Percentiles rank a stretch among this genome's conserved stretches.
phyloP scores from a whole-genome alignment of 192 early-diverging fungal species.

The Rhizophagus prolifer region DNA sequence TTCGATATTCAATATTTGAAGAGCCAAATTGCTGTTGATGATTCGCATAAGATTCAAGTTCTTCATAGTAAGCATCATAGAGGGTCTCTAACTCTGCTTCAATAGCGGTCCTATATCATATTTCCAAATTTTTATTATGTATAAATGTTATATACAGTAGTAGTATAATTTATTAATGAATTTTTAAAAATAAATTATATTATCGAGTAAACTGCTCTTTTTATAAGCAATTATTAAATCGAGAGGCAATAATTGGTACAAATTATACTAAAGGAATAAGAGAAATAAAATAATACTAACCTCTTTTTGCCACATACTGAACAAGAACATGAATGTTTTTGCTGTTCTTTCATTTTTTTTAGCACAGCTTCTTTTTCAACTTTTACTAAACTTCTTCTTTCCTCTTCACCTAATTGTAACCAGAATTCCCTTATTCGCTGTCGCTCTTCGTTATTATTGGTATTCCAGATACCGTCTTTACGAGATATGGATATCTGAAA shows the following conservation, averaged over 20 bases:
- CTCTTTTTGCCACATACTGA: constrained; percentile 79
- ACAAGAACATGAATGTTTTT: constrained; percentile 82
- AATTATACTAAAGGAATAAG: background rate
- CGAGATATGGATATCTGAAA: constrained; percentile 31
- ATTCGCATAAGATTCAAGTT: constrained; percentile 83
- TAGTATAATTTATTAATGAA: no score
- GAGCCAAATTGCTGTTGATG: constrained; percentile 55
- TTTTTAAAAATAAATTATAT: no score
- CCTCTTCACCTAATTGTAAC: constrained; percentile 78
- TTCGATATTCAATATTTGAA: constrained; percentile 43
- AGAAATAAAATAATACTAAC: constrained; percentile 40
- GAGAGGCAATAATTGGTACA: background rate
- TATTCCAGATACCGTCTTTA: constrained; percentile 66
- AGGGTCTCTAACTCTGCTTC: constrained; percentile 83
- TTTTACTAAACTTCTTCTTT: constrained; percentile 74
- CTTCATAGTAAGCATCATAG: constrained; percentile 88
- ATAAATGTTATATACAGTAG: no score
- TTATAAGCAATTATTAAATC: background rate
- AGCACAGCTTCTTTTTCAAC: constrained; percentile 85
- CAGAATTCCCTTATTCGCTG: constrained; percentile 83
- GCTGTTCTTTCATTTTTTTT: constrained; percentile 89
- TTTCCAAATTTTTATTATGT: background rate
- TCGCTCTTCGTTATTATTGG: constrained; percentile 71
- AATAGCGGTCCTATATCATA: constrained; percentile 63
- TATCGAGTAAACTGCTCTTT: background rate